Base-by-base conservation (phyloP, 129 eudicot genomes). In the Flaveria ramosissima region DNA sequence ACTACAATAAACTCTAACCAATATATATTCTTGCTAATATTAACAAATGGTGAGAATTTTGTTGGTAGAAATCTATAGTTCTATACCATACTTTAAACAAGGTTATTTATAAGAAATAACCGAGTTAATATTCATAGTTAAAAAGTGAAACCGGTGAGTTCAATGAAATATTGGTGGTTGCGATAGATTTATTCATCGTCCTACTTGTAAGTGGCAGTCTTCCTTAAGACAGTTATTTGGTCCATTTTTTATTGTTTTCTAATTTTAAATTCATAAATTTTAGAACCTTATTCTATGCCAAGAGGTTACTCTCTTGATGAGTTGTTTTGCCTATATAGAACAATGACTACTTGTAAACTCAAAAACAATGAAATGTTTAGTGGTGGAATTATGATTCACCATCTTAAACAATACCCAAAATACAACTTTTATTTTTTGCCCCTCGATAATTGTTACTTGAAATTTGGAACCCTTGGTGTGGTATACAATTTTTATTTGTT, bases 101-200 rank as follows among this genome's bases (percentile, higher is more conserved):
- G 64, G 9, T 20, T 20, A 21, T 20, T 9, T 56, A 6, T 0
- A 8, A 8, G 16, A 21, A 21, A 4, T 20, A 52, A n/a, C 7
- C 11, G 2, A 52, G 41, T 60, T 61, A 24, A 26, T 3, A 1
- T 55, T 6, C 27, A 55, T 5, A 12, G 17, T 61, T 72, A 72
- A 55, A 53, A 55, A 39, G 77, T 53, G 9, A 36, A 56, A 72
- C 19, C 36, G 52, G 53, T 13, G 17, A 53, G 51, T 56, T 72
- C 14, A 45, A 20, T 72, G 77, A 53, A 39, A 72, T 7, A 39
- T 56, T 39, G 68, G 41, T 72, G 39, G 51, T 57, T 73, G 55
- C n/a, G 1, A 10, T 32, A 36, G 56, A 41, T 73, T 73, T 53
- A 41, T 56, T 73, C 19, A 17, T 30, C 30, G 65, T 76, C 48